phyloP scores from a whole-genome alignment of 345 rosid genomes.

The Ceriops zippeliana region DNA sequence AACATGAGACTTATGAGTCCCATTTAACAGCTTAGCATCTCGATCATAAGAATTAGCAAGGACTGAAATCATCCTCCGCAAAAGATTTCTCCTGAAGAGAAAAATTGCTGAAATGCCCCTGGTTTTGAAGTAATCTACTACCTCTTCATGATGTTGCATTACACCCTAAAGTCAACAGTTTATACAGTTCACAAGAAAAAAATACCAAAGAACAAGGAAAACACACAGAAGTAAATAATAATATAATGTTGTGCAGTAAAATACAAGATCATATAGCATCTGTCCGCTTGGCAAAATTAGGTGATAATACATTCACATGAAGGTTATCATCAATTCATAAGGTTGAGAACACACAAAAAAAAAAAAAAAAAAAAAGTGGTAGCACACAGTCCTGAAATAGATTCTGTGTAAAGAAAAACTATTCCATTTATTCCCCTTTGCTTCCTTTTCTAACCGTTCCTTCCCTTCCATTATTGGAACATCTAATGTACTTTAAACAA shows the following conservation, averaged over 20 bases:
- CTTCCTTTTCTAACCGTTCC: no score
- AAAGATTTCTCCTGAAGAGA: slow-evolving; percentile 86
- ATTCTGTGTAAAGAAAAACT: background rate
- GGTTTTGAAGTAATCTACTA: slow-evolving; percentile 79
- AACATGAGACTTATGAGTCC: slow-evolving; percentile 95
- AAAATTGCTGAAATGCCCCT: slow-evolving; percentile 82
- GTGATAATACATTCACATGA: no score
- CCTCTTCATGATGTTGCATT: slow-evolving; percentile 76
- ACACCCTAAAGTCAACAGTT: slow-evolving; percentile 52
- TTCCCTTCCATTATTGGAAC: no score
- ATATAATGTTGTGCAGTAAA: background rate
- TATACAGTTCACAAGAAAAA: background rate
- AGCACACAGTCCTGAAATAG: background rate
- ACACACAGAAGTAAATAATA: no score
- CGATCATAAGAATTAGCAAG: slow-evolving; percentile 93
- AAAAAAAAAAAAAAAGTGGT: background rate
- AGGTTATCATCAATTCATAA: background rate
- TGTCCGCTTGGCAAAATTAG: background rate
- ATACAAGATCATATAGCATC: background rate
- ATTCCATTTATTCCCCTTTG: no score
- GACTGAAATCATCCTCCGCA: slow-evolving; percentile 87
- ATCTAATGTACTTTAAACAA: no score
- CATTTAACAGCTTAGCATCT: slow-evolving; percentile 69
- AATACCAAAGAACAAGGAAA: background rate
- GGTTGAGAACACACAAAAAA: background rate